Base-by-base conservation (phyloP, 2,329 filamentous ascomycete species). In the Epichloe gansuensis region DNA sequence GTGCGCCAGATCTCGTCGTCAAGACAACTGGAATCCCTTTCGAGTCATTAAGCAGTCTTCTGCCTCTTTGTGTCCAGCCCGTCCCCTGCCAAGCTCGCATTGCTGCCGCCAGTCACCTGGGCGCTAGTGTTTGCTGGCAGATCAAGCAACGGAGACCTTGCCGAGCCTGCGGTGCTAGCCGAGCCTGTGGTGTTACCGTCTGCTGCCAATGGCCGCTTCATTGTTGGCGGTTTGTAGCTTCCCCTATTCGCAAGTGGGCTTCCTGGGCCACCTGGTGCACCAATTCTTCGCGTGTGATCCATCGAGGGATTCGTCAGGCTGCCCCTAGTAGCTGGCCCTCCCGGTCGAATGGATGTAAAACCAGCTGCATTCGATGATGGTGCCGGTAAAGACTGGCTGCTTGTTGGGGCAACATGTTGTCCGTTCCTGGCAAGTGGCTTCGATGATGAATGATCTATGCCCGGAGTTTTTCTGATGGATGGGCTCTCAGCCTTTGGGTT, bases 391-490 rank as follows among this genome's bases (percentile, higher is more conserved):
- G 58, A 50, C 50, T 68, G 65, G 55, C 59, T 64, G 56, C 52
- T 61, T n/a, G 61, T 46, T 1, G 74, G 72, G 1, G 74, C 64
- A 0, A 80, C 70, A 53, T 82, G 77, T 56, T 77, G 72, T 0
- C 74, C 69, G 45, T 72, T 74, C 55, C 76, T 78, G 4, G 76
- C 77, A 2, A 95, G 70, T 0, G 89, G 88, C 50, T 84, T 83
- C 4, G 86, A 90, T 49, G 80, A 84, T 23, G 71, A 81, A 62
- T 94, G 88, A 61, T 96, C 89, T 40, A 96, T 78, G 2, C 90
- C 90, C 0, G 86, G 85, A 0, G 91, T 96, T 64, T 91, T 90
- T 55, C 88, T 81, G 62, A 95, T 89, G 0, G 89, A 93, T 0
- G 90, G 89, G 55, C 84, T 88, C 60, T 90, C 85, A 5, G 81